These are phyloP conservation scores for Venturia nashicola DNA, from an alignment of 2,329 filamentous ascomycete genomes.

Conservation along the genomic window DNA sequence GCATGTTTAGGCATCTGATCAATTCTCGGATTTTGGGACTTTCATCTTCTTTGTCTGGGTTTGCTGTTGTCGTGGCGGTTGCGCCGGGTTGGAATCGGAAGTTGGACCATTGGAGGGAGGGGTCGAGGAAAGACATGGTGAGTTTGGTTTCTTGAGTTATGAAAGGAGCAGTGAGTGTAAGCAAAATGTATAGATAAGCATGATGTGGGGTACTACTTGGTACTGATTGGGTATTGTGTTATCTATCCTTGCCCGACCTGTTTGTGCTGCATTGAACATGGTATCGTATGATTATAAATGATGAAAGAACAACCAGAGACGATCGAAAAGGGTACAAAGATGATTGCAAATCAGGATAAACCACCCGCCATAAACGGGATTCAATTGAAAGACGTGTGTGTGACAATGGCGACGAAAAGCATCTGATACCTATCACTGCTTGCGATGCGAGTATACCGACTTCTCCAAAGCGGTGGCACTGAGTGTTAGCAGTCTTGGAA, in stretches of 20 bases:
- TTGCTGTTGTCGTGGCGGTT: slow-evolving; percentile 10
- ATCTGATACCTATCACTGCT: too few relatives aligned
- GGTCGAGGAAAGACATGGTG: slow-evolving; percentile 14
- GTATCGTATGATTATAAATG: neutral
- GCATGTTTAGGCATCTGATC: slow-evolving; percentile 35
- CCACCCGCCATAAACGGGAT: too few relatives aligned
- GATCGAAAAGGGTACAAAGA: neutral
- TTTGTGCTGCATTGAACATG: neutral
- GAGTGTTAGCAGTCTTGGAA: too few relatives aligned
- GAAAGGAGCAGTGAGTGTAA: neutral
- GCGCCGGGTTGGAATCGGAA: neutral
- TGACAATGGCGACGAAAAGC: too few relatives aligned
- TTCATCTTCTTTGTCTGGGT: slow-evolving; percentile 17
- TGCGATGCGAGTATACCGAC: too few relatives aligned
- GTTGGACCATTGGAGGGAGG: slow-evolving; percentile 14
- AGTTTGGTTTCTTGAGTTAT: neutral
- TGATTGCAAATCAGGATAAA: too few relatives aligned
- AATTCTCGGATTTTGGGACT: slow-evolving; percentile 22
- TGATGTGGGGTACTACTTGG: neutral
- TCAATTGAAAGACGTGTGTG: too few relatives aligned
- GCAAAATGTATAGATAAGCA: neutral
- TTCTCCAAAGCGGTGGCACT: too few relatives aligned
- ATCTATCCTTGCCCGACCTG: neutral
- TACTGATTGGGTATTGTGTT: neutral
- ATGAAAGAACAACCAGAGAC: neutral